Evolutionary conservation across 2,329 filamentous ascomycete species (phyloP).

Genomic region (Penicillium sclerotiorum): DNA sequence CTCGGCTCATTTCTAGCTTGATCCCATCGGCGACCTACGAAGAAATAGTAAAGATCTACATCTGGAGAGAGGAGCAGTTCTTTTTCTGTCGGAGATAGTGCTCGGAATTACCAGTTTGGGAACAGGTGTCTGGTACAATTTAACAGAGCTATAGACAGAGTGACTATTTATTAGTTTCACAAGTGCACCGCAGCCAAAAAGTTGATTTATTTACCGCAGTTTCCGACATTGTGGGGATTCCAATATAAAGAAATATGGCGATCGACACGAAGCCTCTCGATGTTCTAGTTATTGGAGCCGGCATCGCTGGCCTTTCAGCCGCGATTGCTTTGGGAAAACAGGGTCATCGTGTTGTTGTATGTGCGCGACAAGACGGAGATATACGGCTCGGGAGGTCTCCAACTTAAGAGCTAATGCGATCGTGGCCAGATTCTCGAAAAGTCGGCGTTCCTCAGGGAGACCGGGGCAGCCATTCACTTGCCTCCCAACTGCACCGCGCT

Average conservation of each 20-base stretch:
- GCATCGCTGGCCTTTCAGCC: constrained; percentile 36
- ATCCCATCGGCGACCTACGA: neutral
- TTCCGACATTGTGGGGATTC: too few species aligned
- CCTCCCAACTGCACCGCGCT: constrained; percentile 31
- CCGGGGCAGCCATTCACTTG: constrained; percentile 30
- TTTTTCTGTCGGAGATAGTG: neutral
- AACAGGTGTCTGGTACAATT: too few species aligned
- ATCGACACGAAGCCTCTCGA: too few species aligned
- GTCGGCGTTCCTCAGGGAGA: constrained; percentile 27
- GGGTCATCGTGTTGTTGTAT: constrained; percentile 37
- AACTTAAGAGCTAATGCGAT: neutral
- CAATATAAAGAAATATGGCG: too few species aligned
- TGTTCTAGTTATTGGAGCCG: constrained; percentile 35
- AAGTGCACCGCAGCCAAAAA: too few species aligned
- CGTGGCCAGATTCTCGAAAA: constrained; percentile 32
- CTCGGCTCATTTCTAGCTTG: neutral
- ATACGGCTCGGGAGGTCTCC: neutral
- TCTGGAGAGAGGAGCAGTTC: neutral
- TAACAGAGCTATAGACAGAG: too few species aligned
- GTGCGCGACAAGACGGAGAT: constrained; percentile 1
- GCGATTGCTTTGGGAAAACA: constrained; percentile 37
- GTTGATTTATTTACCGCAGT: neutral
- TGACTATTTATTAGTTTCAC: neutral
- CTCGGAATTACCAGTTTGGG: neutral
- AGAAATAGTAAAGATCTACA: neutral